Evolutionary conservation across 208 protist species (phyloP).

Genomic region (Acanthamoeba healyi): DNA sequence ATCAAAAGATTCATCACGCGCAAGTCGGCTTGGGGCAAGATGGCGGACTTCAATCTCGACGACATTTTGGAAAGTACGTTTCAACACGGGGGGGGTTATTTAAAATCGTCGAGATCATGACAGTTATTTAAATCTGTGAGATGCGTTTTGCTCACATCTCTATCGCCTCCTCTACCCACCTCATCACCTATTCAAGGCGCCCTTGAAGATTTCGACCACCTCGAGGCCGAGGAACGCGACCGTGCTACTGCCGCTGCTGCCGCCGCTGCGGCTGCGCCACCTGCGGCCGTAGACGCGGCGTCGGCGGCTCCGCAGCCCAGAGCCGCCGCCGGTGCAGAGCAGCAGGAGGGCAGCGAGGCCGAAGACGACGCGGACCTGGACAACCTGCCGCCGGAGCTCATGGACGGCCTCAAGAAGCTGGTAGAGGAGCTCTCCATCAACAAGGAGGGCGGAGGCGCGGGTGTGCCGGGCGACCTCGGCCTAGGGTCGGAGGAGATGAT

Average conservation of each 20-base stretch:
- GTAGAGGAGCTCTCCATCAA: conserved; percentile 60
- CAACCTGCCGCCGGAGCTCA: conserved; percentile 67
- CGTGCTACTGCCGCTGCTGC: conserved; percentile 3
- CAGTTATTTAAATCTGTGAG: no score
- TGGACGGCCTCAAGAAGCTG: conserved; percentile 67
- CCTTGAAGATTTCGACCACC: conserved; percentile 69
- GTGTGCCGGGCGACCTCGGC: conserved; percentile 4
- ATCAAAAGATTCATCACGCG: neutral
- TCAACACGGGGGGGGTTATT: no score
- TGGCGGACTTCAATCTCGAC: conserved; percentile 64
- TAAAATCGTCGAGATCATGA: no score
- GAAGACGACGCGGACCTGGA: conserved; percentile 51
- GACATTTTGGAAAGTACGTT: conserved; percentile 69
- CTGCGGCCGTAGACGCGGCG: no score
- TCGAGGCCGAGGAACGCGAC: conserved; percentile 14
- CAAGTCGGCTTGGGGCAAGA: no score
- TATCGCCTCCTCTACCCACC: neutral
- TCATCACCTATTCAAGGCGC: conserved; percentile 28
- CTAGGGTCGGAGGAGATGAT: conserved; percentile 46
- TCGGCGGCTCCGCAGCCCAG: neutral
- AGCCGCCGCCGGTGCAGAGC: neutral
- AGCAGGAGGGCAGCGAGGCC: neutral
- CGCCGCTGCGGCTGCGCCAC: neutral
- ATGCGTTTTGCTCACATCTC: neutral
- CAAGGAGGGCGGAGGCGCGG: neutral